Base-by-base conservation (phyloP, 2,329 filamentous ascomycete genomes). In the Rugonectria rugulosa region DNA sequence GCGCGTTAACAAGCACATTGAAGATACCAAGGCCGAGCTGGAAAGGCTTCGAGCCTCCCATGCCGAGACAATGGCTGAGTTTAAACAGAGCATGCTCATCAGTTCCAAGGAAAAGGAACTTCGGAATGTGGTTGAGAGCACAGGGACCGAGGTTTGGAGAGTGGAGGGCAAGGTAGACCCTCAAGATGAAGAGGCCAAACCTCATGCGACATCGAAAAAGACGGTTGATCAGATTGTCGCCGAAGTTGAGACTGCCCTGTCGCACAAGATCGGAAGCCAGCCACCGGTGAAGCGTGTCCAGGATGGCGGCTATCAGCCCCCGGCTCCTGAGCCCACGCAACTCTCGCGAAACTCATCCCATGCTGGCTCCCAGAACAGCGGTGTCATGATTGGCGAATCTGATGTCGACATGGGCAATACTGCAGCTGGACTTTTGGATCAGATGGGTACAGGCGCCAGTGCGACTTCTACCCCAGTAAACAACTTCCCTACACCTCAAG, bases 11-110 rank as follows among this genome's bases (percentile, higher is more conserved):
- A 85, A 89, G 42, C 89, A 90, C 68, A 82, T 95, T 10, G 82
- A 85, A 8, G 84, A 89, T 23, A 89, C 91, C 45, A 86, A 90
- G 57, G 85, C 85, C 1, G 93, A 98, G 67, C 92, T 98, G 51
- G 89, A 93, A 64, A 87, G 86, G 64, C 88, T 98, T 84, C 91
- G 92, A 73, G 84, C 84, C 27, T 85, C 89, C 23, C 94, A 99
- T 72, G 87, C 86, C 3, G 86, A 86, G 67, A 84, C 88, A 53
- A 83, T 98, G 76, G 85, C 87, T 20, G 88, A 88, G 61, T 84
- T 97, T 65, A 88, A 88, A 71, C 84, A 85, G 51, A 87, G 86
- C 49, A 88, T 89, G 7, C 74, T 87, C 0, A 80, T 96, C 44
- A 88, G 86, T 64, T 80, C 85, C 53, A 89, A 91, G 2, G 94